Percentiles rank a stretch among this genome's conserved stretches.
Evolutionary conservation across 305 asterid species (phyloP).

Genomic region (Lippia alba): DNA sequence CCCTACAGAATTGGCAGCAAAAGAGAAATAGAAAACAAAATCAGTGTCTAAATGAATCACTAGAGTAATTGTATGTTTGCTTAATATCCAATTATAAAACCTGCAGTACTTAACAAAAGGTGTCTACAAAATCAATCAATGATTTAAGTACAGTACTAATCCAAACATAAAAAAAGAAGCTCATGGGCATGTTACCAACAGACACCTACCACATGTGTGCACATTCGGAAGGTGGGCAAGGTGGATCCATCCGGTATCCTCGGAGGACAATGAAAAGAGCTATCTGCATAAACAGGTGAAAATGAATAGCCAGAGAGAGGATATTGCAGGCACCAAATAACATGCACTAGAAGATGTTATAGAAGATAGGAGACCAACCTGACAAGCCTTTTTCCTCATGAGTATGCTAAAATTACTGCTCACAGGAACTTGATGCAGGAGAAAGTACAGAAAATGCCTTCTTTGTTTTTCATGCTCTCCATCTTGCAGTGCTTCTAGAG

Average conservation of each 20-base stretch:
- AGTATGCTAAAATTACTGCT: constrained; percentile 94
- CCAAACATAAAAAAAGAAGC: constrained; percentile 28
- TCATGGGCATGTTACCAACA: constrained; percentile 31
- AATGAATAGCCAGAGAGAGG: constrained; percentile 28
- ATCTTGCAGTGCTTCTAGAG: constrained; percentile 98
- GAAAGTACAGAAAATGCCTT: constrained; percentile 90
- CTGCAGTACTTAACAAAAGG: not conserved
- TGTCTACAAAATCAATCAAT: too few species aligned
- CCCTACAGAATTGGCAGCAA: constrained; percentile 58
- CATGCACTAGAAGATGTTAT: constrained; percentile 31
- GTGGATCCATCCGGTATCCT: constrained; percentile 96
- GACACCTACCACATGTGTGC: constrained; percentile 96
- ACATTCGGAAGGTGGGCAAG: constrained; percentile 96
- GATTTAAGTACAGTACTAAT: constrained; percentile 13
- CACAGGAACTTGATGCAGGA: constrained; percentile 95
- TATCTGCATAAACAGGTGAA: constrained; percentile 59
- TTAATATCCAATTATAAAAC: constrained; percentile 21
- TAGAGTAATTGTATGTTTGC: constrained; percentile 24
- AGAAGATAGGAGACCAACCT: constrained; percentile 59
- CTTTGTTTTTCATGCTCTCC: constrained; percentile 98
- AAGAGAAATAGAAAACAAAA: constrained; percentile 25
- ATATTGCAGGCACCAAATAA: constrained; percentile 28
- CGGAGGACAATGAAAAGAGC: constrained; percentile 83
- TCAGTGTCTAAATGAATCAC: constrained; percentile 28
- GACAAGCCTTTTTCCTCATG: constrained; percentile 96